phyloP scores from a whole-genome alignment of 163 green algal species.

The Chlamydomonas reinhardtii region DNA sequence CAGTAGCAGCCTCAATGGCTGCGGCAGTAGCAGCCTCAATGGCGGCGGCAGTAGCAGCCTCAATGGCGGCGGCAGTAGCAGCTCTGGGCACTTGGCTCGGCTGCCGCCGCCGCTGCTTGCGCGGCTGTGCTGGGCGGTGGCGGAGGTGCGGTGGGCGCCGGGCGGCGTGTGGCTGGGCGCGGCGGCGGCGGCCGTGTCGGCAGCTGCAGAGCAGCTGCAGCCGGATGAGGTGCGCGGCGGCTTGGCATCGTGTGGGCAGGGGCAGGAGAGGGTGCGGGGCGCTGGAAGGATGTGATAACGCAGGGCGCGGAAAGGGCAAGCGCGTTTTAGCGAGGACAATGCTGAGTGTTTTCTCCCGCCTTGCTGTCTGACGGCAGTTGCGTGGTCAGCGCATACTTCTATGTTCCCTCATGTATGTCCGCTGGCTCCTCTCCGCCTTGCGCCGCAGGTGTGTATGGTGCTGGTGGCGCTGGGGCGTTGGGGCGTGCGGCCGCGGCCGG shows the following conservation, averaged over 20 bases:
- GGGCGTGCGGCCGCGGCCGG: neutral
- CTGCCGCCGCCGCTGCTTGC: neutral
- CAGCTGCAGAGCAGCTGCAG: neutral
- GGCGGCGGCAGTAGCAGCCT: too few species aligned
- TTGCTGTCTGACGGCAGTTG: neutral
- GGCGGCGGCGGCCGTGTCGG: neutral
- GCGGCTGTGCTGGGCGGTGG: constrained; percentile 24
- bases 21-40: too few species aligned
- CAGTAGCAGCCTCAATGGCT: too few species aligned
- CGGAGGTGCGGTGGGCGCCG: constrained; percentile 10
- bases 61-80: neutral
- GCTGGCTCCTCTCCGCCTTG: too few species aligned
- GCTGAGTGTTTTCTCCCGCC: too few species aligned
- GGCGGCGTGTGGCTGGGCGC: neutral
- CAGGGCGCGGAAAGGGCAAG: too few species aligned
- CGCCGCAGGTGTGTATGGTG: constrained; percentile 25
- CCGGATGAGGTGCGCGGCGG: constrained; percentile 13
- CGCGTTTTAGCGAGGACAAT: too few species aligned
- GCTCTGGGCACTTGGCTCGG: neutral
- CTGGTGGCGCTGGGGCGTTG: constrained; percentile 20
- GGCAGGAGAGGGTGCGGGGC: neutral
- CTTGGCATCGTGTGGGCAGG: neutral
- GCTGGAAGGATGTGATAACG: too few species aligned
- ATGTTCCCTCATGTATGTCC: too few species aligned
- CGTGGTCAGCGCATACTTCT: too few species aligned